These are phyloP conservation scores for Cyanodermella asteris DNA, from an alignment of 2,329 filamentous ascomycete species.

Conservation along the genomic window DNA sequence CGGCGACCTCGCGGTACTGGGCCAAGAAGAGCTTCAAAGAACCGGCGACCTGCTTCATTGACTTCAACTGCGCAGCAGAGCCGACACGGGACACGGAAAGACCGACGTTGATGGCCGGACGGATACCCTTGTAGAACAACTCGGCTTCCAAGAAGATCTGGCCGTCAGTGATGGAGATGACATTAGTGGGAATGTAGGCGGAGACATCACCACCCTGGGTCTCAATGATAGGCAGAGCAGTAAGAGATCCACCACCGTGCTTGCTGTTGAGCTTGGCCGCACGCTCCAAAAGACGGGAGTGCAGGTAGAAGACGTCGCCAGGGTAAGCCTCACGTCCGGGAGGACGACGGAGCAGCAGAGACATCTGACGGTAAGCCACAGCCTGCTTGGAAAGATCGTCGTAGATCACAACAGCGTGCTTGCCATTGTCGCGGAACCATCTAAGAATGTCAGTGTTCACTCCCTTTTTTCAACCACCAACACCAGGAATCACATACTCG, in stretches of 20 bases:
- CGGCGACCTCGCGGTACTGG: conserved; percentile 99
- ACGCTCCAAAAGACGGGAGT: conserved; percentile 98
- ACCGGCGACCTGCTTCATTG: conserved; percentile 99
- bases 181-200: conserved; percentile 99
- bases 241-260: conserved; percentile 87
- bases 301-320: conserved; percentile 97
- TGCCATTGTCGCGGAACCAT: conserved; percentile 66
- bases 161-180: conserved; percentile 99
- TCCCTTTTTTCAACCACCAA: no score
- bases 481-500: no score
- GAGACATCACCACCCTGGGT: conserved; percentile 99
- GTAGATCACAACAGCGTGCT: conserved; percentile 74
- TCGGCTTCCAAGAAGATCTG: conserved; percentile 99
- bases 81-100: conserved; percentile 99
- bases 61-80: conserved; percentile 97
- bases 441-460: no score
- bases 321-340: conserved; percentile 98
- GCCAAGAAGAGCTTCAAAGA: conserved; percentile 99
- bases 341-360: conserved; percentile 86
- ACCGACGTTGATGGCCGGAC: conserved; percentile 99
- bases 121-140: conserved; percentile 99
- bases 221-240: conserved; percentile 93
- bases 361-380: conserved; percentile 97
- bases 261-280: conserved; percentile 95
- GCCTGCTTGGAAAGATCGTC: conserved; percentile 98